Conservation (phyloP, 176 grass and related monocot genomes). For the Zoysia japonica region DNA sequence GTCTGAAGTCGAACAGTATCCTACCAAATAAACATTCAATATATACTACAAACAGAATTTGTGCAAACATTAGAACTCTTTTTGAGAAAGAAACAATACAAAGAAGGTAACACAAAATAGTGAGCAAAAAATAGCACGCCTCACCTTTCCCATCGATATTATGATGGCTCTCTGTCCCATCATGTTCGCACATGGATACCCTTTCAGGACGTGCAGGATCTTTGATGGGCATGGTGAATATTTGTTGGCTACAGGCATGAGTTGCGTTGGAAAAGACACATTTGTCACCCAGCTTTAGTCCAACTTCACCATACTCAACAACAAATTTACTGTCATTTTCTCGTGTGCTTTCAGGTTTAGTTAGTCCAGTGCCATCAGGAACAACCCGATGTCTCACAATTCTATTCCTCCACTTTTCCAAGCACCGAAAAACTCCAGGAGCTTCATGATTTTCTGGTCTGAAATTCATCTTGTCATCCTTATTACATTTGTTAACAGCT, state of each 20-base stretch:
- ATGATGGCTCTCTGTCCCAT: conserved; percentile 1
- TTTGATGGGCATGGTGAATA: conserved; percentile 8
- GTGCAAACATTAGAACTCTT: neutral
- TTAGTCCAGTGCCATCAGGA: conserved; percentile 29
- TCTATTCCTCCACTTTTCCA: conserved; percentile 40
- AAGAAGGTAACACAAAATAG: neutral
- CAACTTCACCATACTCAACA: conserved; percentile 4
- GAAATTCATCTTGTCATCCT: neutral
- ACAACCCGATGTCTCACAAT: conserved; percentile 2
- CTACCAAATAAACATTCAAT: conserved; percentile 30
- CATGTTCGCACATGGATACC: neutral
- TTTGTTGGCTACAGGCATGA: conserved; percentile 13
- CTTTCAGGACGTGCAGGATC: neutral
- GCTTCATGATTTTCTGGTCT: conserved; percentile 35
- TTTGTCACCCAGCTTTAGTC: conserved; percentile 10
- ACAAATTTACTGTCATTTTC: conserved; percentile 6
- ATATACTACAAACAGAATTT: neutral
- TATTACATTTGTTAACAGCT: conserved; percentile 1
- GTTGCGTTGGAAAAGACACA: conserved; percentile 2
- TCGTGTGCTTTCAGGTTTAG: conserved; percentile 17
- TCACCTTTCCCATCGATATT: conserved; percentile 34
- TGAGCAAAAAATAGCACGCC: neutral
- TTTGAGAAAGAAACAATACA: conserved; percentile 8
- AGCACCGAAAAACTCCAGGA: conserved; percentile 37
- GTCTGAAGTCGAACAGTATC: conserved; percentile 30